phyloP scores from a whole-genome alignment of 2,329 filamentous ascomycete genomes.

The Penicillium nordicum region DNA sequence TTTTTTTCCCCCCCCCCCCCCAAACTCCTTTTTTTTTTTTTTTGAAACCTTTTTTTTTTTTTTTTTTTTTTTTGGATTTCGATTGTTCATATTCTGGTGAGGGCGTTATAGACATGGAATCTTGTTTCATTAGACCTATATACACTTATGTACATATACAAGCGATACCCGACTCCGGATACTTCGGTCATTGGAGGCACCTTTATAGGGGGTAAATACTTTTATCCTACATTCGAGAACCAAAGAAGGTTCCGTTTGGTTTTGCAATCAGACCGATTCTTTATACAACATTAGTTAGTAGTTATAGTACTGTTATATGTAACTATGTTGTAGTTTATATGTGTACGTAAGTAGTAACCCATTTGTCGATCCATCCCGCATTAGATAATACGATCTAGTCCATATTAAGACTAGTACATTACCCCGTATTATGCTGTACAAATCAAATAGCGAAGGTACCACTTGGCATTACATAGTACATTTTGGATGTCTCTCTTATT shows the following conservation, averaged over 20 bases:
- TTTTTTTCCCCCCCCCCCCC: background rate
- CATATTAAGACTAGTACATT: background rate
- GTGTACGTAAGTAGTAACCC: background rate
- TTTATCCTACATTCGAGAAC: background rate
- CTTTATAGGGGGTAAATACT: background rate
- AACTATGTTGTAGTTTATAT: too few species aligned
- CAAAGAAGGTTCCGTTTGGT: background rate
- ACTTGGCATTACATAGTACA: background rate
- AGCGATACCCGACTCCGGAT: background rate
- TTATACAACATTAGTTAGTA: too few species aligned
- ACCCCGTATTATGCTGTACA: background rate
- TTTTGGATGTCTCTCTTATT: background rate
- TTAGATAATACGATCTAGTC: background rate
- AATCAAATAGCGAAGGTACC: background rate
- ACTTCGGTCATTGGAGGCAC: background rate
- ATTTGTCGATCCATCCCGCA: background rate
- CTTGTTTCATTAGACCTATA: background rate
- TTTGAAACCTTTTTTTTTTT: too few species aligned
- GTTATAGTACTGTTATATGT: too few species aligned
- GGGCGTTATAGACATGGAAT: background rate
- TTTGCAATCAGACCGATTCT: too few species aligned
- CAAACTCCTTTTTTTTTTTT: too few species aligned
- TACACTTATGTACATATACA: background rate
- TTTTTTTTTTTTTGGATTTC: background rate
- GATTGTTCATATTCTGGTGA: background rate